Base-by-base conservation (phyloP, 2,329 filamentous ascomycete genomes). In the Apiospora aurea region DNA sequence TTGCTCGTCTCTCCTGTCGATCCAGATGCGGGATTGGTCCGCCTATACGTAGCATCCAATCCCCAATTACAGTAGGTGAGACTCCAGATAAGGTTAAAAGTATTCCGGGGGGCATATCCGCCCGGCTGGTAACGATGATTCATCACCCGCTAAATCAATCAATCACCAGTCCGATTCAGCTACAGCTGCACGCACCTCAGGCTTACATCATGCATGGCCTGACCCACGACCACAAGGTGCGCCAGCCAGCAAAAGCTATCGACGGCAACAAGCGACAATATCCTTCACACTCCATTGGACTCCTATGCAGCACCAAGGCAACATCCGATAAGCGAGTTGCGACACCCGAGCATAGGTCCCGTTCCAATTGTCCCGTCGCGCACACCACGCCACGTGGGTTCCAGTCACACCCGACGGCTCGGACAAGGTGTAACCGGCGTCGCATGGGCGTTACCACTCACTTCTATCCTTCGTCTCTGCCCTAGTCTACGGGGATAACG, bases 61-160 rank as follows among this genome's bases (percentile, higher is more conserved):
- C 7, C 7, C 41, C 18, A 46, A n/a, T 49, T n/a, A n/a, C n/a
- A n/a, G n/a, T n/a, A 38, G 14, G 14, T 38, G 53, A 34, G 51
- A 34, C 51, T 16, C 26, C 53, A 61, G 53, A 61, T 61, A 64
- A 64, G 29, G 57, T 64, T 64, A 64, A 64, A 24, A n/a, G 34
- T 14, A 13, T 13, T 26, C 21, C 18, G 8, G 10, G n/a, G 18
- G 7, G 53, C 53, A n/a, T 13, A 61, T n/a, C 57, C 57, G 57
- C 8, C 57, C 57, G 13, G 13, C 41, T 64, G 57, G 57, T 64
- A 64, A 41, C 57, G 57, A 64, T 64, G 57, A 64, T 41, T 64
- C 57, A 64, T 38, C 57, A 64, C 34, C 34, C 53, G 10, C 53
- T 61, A 61, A 53, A 29, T 14, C 11, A 5, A 8, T 4, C 41